Conservation (phyloP, 352 stramenopile genomes). For the Elongisporangium senticosum region DNA sequence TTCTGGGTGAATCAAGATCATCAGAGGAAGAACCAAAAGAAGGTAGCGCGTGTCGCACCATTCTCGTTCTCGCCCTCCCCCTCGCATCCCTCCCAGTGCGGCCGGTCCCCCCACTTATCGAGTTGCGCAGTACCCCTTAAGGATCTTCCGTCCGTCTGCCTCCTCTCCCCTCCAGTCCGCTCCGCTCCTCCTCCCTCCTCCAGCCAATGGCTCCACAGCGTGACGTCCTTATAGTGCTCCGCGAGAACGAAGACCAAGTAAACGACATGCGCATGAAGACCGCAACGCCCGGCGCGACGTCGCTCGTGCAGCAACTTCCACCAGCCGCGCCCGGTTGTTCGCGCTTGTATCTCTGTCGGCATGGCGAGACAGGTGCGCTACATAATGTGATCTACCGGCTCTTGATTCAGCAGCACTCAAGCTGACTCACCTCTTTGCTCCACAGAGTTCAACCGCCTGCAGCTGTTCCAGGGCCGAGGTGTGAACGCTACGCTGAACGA, state of each 20-base stretch:
- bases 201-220: constrained; percentile 16
- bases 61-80: background rate
- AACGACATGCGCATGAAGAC: constrained; percentile 5
- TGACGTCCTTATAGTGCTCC: constrained; percentile 8
- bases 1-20: background rate
- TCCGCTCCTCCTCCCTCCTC: background rate
- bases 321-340: constrained; percentile 43
- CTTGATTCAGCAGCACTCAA: background rate
- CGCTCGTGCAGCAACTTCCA: constrained; percentile 49
- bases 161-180: constrained; percentile 1
- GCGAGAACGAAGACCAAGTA: background rate
- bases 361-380: constrained; percentile 62
- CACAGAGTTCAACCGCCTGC: constrained; percentile 59
- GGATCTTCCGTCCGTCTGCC: constrained; percentile 6
- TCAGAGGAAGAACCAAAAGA: background rate
- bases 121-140: background rate
- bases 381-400: background rate
- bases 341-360: constrained; percentile 68
- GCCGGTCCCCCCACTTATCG: background rate
- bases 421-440: constrained; percentile 1
- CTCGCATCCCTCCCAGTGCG: too few relatives aligned
- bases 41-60: background rate
- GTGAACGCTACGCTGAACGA: constrained; percentile 73
- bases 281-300: constrained; percentile 8
- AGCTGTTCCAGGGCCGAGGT: constrained; percentile 73